Evolutionary conservation across 73 alveolate genomes (phyloP), one percentile per base, ranked within the genome.

Genomic region (Symbiodinium pilosum): DNA sequence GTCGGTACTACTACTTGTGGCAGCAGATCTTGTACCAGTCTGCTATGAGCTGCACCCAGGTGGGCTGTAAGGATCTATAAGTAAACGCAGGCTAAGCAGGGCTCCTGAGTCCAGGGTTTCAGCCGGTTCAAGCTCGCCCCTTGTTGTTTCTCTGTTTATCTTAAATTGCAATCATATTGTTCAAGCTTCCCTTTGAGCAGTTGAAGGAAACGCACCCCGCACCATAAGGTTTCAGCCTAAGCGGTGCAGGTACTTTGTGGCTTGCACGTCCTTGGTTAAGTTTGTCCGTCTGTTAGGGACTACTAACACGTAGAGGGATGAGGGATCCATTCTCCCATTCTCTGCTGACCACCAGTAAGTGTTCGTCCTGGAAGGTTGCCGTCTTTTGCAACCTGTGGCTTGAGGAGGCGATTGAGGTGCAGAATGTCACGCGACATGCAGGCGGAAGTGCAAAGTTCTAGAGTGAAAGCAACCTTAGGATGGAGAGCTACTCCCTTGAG

Each of bases 301-400:
- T n/a, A n/a, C n/a, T n/a, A n/a, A n/a, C 56, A 83, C 68, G 91
- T 24, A 28, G 73, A n/a, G n/a, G 59, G 39, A 6, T 39, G 32
- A 24, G 54, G 24, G 83, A 86, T 44, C 75, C 26, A 84, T 73
- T 32, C 38, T 38, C 51, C 47, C 38, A 32, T 40, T 75, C 24
- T 47, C 84, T 32, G 93, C 54, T n/a, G n/a, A n/a, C n/a, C n/a
- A n/a, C n/a, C n/a, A n/a, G n/a, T n/a, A n/a, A n/a, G n/a, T n/a
- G n/a, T n/a, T n/a, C n/a, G n/a, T n/a, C n/a, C n/a, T n/a, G n/a
- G n/a, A 51, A 87, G 85, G 26, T 34, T 21, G 85, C 94, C 1
- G 85, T 87, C 68, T 87, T 87, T 38, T 87, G 94, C 94, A 87
- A 87, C 77, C 59, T 87, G 11, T 87, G 94, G 94, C 84, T 87